Evolutionary conservation across 768 basidiomycete genomes (phyloP).

Genomic region (Suillus alpinus): DNA sequence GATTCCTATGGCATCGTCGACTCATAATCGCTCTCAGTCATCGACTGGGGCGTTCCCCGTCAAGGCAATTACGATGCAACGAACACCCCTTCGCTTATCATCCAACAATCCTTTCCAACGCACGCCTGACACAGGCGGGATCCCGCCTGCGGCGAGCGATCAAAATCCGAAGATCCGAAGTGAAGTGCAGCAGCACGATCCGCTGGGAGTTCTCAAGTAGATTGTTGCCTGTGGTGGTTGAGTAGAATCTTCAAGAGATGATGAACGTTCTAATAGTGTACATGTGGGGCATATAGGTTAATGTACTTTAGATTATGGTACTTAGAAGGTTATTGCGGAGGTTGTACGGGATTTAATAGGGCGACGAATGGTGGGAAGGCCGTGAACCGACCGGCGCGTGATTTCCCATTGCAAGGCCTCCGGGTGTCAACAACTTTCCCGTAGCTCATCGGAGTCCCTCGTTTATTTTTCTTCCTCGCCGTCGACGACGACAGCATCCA

Average conservation of each 20-base stretch:
- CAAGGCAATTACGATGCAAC: slow-evolving; percentile 14
- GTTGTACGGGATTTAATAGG: slow-evolving; percentile 7
- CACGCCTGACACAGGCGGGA: slow-evolving; percentile 11
- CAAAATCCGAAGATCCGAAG: slow-evolving; percentile 11
- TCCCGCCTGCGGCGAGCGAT: slow-evolving; percentile 7
- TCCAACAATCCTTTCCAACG: slow-evolving; percentile 31
- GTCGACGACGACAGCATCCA: slow-evolving; percentile 33
- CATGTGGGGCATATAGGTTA: neutral
- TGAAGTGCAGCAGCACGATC: slow-evolving; percentile 26
- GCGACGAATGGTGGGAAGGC: slow-evolving; percentile 4
- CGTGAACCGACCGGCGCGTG: slow-evolving; percentile 8
- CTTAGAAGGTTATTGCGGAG: neutral
- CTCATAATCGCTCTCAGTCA: slow-evolving; percentile 17
- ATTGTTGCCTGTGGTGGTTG: neutral
- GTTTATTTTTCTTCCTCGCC: neutral
- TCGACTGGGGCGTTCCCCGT: slow-evolving; percentile 2
- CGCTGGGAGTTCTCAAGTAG: slow-evolving; percentile 29
- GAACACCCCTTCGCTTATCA: slow-evolving; percentile 24
- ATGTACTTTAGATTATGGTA: neutral
- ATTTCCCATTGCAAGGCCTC: slow-evolving; percentile 6
- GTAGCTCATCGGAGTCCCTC: slow-evolving; percentile 14
- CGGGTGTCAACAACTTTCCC: slow-evolving; percentile 11
- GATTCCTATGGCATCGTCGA: slow-evolving; percentile 3
- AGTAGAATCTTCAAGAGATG: neutral
- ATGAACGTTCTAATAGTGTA: neutral